Evolutionary conservation across 1,284 basidiomycete species (phyloP).

Genomic region (Dichomitus squalens): DNA sequence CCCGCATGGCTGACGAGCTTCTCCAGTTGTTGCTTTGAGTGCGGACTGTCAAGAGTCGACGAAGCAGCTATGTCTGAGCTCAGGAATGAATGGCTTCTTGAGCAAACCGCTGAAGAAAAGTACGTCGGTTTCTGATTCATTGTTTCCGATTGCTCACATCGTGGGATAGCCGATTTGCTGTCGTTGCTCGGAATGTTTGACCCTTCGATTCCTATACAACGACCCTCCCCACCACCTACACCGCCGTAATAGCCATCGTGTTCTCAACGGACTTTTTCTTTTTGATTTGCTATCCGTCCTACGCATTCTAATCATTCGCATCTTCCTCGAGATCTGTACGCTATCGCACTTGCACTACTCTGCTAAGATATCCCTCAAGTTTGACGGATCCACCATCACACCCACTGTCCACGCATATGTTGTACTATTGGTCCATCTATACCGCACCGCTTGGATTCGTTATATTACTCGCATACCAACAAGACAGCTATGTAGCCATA

Average conservation of each 20-base stretch:
- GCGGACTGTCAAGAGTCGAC: slow-evolving; percentile 77
- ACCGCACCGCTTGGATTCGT: background rate
- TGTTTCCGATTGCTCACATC: background rate
- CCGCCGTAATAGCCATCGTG: slow-evolving; percentile 3
- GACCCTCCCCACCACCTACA: slow-evolving; percentile 16
- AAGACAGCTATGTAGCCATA: slow-evolving; percentile 8
- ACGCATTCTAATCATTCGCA: background rate
- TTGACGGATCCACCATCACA: background rate
- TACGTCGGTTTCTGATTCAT: slow-evolving; percentile 33
- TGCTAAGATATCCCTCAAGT: slow-evolving; percentile 9
- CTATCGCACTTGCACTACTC: slow-evolving; percentile 1
- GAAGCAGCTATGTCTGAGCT: slow-evolving; percentile 69
- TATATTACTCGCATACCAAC: background rate
- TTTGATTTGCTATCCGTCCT: slow-evolving; percentile 18
- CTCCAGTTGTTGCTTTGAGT: slow-evolving; percentile 68
- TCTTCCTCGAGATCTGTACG: background rate
- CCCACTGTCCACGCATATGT: slow-evolving; percentile 12
- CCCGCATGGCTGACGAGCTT: no score
- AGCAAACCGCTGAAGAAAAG: slow-evolving; percentile 69
- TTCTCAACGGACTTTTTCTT: background rate
- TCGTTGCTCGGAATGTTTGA: slow-evolving; percentile 21
- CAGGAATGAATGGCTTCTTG: slow-evolving; percentile 74
- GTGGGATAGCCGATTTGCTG: slow-evolving; percentile 5
- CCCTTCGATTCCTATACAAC: slow-evolving; percentile 14
- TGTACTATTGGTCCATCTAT: slow-evolving; percentile 13